Conservation (phyloP, 192 early-diverging fungal genomes). For the Coemansia asiatica region DNA sequence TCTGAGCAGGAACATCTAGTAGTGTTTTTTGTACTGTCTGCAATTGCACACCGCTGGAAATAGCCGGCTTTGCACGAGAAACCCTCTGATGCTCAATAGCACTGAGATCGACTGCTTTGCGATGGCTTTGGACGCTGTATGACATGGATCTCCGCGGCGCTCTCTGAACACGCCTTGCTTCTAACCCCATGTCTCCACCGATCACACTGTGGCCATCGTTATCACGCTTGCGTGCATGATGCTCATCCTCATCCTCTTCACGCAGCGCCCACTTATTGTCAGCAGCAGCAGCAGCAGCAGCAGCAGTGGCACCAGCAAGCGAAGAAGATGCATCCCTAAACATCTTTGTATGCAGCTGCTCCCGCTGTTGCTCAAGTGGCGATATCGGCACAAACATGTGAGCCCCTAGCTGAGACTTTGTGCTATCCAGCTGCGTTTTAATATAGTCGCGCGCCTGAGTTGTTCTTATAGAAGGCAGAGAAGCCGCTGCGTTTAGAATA, state of each 20-base stretch:
- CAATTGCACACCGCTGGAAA: background rate
- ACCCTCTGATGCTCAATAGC: constrained; percentile 8
- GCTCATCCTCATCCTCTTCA: constrained; percentile 48
- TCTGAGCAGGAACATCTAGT: background rate
- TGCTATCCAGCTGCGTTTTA: constrained; percentile 21
- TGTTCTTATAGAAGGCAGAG: constrained; percentile 43
- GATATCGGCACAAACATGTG: constrained; percentile 53
- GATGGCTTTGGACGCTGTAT: constrained; percentile 32
- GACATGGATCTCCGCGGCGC: constrained; percentile 43
- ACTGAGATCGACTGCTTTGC: constrained; percentile 22
- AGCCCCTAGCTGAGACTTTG: constrained; percentile 24
- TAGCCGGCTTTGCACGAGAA: constrained; percentile 8
- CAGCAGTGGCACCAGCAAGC: no score
- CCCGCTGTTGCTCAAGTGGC: constrained; percentile 51
- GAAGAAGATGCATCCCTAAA: constrained; percentile 3
- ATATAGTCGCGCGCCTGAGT: constrained; percentile 20
- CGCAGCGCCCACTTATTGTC: constrained; percentile 34
- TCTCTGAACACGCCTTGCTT: constrained; percentile 9
- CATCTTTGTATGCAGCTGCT: constrained; percentile 19
- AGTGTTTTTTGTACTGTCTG: background rate
- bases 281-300: no score
- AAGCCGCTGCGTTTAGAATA: constrained; percentile 46
- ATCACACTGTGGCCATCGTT: constrained; percentile 4
- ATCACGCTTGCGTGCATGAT: constrained; percentile 5
- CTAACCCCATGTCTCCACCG: constrained; percentile 8